phyloP scores from a whole-genome alignment of 2,329 filamentous ascomycete genomes.

The Diaporthe vaccinii region DNA sequence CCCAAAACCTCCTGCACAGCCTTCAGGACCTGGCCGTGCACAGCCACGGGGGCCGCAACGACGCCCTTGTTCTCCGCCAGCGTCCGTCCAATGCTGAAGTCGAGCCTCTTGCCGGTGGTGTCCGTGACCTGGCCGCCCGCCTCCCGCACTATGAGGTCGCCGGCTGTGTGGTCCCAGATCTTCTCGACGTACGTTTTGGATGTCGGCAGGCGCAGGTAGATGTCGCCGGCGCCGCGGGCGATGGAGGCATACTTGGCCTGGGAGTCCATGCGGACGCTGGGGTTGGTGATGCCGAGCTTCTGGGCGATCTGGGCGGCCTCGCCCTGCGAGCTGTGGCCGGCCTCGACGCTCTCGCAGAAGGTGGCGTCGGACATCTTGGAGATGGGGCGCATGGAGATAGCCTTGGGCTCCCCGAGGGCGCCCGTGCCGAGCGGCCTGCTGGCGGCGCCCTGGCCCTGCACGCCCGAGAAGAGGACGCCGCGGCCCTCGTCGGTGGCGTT shows the following conservation, averaged over 20 bases:
- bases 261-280: conserved; percentile 96
- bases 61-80: conserved; percentile 93
- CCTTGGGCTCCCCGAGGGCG: conserved; percentile 66
- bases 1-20: conserved; percentile 85
- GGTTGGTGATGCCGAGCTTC: conserved; percentile 86
- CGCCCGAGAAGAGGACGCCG: conserved; percentile 90
- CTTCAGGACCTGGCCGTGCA: conserved; percentile 82
- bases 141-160: conserved; percentile 93
- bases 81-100: conserved; percentile 90
- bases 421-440: conserved; percentile 78
- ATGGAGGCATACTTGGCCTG: conserved; percentile 99
- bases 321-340: conserved; percentile 89
- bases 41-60: conserved; percentile 83
- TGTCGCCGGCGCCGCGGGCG: conserved; percentile 91
- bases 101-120: conserved; percentile 83
- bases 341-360: conserved; percentile 97
- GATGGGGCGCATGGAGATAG: conserved; percentile 85
- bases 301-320: conserved; percentile 88
- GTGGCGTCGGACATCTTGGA: conserved; percentile 82
- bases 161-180: conserved; percentile 99
- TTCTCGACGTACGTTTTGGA: conserved; percentile 92
- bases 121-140: conserved; percentile 94
- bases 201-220: conserved; percentile 91
- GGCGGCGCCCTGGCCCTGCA: conserved; percentile 83
- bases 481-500: conserved; percentile 82